Evolutionary conservation across 352 stramenopile species (phyloP).

Genomic region (Globisporangium spiculum): DNA sequence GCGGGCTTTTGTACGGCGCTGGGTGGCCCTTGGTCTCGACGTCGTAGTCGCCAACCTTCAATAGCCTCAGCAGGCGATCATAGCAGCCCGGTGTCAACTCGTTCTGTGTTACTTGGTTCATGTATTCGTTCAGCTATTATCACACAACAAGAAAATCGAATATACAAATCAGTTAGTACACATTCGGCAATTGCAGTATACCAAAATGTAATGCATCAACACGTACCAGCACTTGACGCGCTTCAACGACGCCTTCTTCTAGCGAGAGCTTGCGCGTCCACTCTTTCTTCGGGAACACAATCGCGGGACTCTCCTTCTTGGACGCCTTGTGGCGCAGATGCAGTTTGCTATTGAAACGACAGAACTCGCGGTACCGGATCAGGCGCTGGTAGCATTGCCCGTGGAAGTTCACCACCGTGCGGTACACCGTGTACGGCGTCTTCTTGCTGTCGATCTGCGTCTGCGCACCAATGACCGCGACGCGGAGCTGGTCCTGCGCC

Average conservation of each 20-base stretch:
- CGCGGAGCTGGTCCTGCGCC: constrained; percentile 38
- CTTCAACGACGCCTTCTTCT: constrained; percentile 55
- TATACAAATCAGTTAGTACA: background rate
- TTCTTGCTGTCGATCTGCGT: constrained; percentile 31
- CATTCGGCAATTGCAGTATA: background rate
- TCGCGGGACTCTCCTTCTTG: constrained; percentile 10
- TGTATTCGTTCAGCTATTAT: constrained; percentile 65
- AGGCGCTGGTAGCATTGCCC: constrained; percentile 68
- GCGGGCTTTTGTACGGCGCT: constrained; percentile 7
- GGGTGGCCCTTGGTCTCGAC: constrained; percentile 21
- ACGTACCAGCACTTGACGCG: constrained; percentile 62
- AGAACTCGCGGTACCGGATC: constrained; percentile 67
- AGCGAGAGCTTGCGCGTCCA: constrained; percentile 55
- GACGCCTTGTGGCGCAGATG: constrained; percentile 26
- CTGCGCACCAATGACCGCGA: constrained; percentile 70
- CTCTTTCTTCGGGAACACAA: constrained; percentile 49
- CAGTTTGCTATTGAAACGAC: constrained; percentile 41
- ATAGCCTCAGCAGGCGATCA: constrained; percentile 48
- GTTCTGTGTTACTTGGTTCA: constrained; percentile 45
- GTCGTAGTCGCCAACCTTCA: constrained; percentile 58
- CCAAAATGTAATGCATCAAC: background rate
- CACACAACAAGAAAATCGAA: background rate
- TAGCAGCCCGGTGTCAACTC: constrained; percentile 42
- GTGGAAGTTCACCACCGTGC: constrained; percentile 61
- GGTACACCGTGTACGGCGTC: constrained; percentile 66